Evolutionary conservation across 2,329 filamentous ascomycete species (phyloP).

Genomic region (Torrubiellomyces zombiae): DNA sequence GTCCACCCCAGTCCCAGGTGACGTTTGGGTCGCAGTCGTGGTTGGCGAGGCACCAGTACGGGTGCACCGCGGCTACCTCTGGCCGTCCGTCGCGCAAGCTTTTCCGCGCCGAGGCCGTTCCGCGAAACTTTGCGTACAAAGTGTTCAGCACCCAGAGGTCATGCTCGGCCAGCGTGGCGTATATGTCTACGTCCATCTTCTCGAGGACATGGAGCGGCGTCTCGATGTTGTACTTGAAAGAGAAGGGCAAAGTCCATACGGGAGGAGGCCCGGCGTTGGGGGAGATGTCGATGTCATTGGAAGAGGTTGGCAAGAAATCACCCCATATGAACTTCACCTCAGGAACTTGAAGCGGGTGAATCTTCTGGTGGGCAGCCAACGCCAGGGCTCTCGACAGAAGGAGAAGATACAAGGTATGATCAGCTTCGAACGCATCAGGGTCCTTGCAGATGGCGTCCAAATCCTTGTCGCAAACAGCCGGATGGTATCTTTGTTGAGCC

Average conservation of each 20-base stretch:
- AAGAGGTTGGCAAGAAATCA: constrained; percentile 38
- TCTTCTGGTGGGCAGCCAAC: constrained; percentile 42
- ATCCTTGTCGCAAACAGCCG: constrained; percentile 48
- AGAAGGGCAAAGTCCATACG: constrained; percentile 58
- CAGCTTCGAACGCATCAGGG: constrained; percentile 39
- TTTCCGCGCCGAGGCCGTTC: constrained; percentile 75
- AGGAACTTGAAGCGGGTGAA: constrained; percentile 45
- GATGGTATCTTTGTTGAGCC: constrained; percentile 45
- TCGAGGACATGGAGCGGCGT: constrained; percentile 62
- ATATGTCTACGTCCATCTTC: constrained; percentile 73
- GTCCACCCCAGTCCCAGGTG: constrained; percentile 78
- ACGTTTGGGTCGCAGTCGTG: constrained; percentile 95
- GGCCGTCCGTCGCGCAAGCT: constrained; percentile 63
- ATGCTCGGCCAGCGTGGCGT: constrained; percentile 37
- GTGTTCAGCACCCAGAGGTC: constrained; percentile 83
- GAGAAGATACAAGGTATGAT: constrained; percentile 44
- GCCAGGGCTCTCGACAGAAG: constrained; percentile 45
- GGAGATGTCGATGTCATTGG: constrained; percentile 36
- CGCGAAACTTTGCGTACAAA: constrained; percentile 81
- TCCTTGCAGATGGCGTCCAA: constrained; percentile 50
- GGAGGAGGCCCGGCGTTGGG: constrained; percentile 39
- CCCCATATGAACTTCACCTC: constrained; percentile 56
- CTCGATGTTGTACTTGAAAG: constrained; percentile 59
- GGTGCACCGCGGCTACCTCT: constrained; percentile 85
- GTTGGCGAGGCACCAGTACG: constrained; percentile 91